A percentile compares a stretch with the other conserved stretches of the same genome.
phyloP scores from a whole-genome alignment of 345 rosid species.

The Anastatica hierochuntica region DNA sequence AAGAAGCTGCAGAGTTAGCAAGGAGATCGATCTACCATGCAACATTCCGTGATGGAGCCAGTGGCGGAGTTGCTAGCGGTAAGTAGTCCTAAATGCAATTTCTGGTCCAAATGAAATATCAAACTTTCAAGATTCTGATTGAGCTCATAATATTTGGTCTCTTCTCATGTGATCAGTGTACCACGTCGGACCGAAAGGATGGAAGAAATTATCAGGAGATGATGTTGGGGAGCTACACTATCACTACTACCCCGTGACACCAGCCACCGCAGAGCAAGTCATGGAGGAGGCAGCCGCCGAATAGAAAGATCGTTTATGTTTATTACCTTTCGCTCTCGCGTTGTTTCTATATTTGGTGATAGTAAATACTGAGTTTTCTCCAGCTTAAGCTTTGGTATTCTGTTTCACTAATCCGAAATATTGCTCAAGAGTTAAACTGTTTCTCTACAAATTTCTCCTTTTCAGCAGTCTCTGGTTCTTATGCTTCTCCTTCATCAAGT shows the following conservation, averaged over 20 bases:
- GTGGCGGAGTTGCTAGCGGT: slow-evolving; percentile 99
- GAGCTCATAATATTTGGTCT: background rate
- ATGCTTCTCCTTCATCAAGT: too few relatives aligned
- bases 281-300: slow-evolving; percentile 57
- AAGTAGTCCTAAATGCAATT: slow-evolving; percentile 10
- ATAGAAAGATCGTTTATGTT: background rate
- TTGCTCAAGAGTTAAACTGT: slow-evolving; percentile 11
- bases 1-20: slow-evolving; percentile 93
- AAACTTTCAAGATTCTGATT: background rate
- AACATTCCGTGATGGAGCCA: slow-evolving; percentile 97
- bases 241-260: slow-evolving; percentile 57
- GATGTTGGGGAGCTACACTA: slow-evolving; percentile 96
- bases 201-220: slow-evolving; percentile 94
- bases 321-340: background rate
- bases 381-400: too few relatives aligned
- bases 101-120: background rate
- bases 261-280: slow-evolving; percentile 67
- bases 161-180: slow-evolving; percentile 50
- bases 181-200: slow-evolving; percentile 85
- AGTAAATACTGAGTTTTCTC: background rate
- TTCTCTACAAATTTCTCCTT: slow-evolving; percentile 3
- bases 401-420: slow-evolving; percentile 4
- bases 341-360: background rate
- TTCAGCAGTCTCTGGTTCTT: too few relatives aligned
- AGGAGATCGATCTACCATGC: slow-evolving; percentile 97